Percentiles rank a stretch among this genome's conserved stretches.
Conservation (phyloP, 208 protist genomes). For the Blechomonas ayalai region DNA sequence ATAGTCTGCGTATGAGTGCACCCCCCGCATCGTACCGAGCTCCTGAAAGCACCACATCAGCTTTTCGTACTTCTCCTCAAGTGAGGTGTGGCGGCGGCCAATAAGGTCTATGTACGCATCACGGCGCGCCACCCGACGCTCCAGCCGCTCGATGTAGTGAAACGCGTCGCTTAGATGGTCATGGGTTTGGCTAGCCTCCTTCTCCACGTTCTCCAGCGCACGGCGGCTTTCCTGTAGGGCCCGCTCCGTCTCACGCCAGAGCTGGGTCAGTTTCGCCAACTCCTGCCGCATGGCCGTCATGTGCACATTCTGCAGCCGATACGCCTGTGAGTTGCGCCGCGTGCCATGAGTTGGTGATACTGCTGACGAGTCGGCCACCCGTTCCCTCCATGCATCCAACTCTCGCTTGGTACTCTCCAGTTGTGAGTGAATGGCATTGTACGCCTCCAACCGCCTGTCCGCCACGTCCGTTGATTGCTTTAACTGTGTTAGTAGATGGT, state of each 20-base stretch:
- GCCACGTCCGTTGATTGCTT: slow-evolving; percentile 13
- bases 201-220: slow-evolving; percentile 70
- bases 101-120: slow-evolving; percentile 48
- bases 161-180: slow-evolving; percentile 78
- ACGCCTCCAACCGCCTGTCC: slow-evolving; percentile 19
- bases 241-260: slow-evolving; percentile 86
- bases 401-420: slow-evolving; percentile 31
- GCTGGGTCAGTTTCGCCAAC: slow-evolving; percentile 39
- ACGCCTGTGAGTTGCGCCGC: slow-evolving; percentile 3
- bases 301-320: slow-evolving; percentile 17
- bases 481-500: slow-evolving; percentile 32
- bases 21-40: slow-evolving; percentile 50
- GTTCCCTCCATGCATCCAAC: slow-evolving; percentile 66
- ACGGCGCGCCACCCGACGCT: slow-evolving; percentile 69
- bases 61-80: slow-evolving; percentile 88
- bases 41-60: slow-evolving; percentile 80
- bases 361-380: slow-evolving; percentile 14
- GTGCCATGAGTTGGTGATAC: slow-evolving; percentile 5
- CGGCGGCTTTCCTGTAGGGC: slow-evolving; percentile 70
- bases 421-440: slow-evolving; percentile 27
- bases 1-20: slow-evolving; percentile 69
- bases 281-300: slow-evolving; percentile 51
- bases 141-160: slow-evolving; percentile 73
- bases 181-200: slow-evolving; percentile 60
- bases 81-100: slow-evolving; percentile 33